Conservation (phyloP, 2,329 filamentous ascomycete species). For the Elsinoe australis region DNA sequence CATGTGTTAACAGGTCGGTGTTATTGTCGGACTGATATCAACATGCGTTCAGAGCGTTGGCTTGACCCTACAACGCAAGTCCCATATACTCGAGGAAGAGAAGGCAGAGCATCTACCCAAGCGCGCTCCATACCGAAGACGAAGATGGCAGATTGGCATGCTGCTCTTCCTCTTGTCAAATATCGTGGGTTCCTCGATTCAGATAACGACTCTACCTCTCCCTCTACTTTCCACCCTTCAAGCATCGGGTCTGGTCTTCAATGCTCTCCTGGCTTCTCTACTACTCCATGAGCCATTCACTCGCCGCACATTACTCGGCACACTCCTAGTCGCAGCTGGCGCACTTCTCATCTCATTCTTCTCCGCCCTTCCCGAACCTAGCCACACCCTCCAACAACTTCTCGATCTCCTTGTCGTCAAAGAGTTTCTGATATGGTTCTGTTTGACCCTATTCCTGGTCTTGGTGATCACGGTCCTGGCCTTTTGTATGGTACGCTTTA, state of each 20-base stretch:
- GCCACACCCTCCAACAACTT: slow-evolving; percentile 77
- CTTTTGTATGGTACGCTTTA: slow-evolving; percentile 36
- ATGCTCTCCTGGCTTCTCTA: slow-evolving; percentile 91
- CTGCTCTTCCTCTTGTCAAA: slow-evolving; percentile 94
- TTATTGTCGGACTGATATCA: slow-evolving; percentile 85
- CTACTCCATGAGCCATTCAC: slow-evolving; percentile 93
- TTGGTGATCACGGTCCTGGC: slow-evolving; percentile 39
- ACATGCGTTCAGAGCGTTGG: slow-evolving; percentile 93
- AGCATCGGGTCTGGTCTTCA: slow-evolving; percentile 94
- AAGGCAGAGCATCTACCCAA: slow-evolving; percentile 70
- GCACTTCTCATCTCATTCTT: slow-evolving; percentile 91
- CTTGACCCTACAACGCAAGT: slow-evolving; percentile 93
- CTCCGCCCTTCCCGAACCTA: slow-evolving; percentile 86
- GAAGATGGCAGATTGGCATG: slow-evolving; percentile 95
- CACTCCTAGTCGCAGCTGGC: slow-evolving; percentile 75
- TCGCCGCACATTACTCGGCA: slow-evolving; percentile 83
- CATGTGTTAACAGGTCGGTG: slow-evolving; percentile 70
- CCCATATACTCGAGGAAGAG: slow-evolving; percentile 94
- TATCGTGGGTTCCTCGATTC: slow-evolving; percentile 87
- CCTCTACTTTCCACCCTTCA: slow-evolving; percentile 93
- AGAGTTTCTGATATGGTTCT: slow-evolving; percentile 47
- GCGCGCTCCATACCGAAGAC: slow-evolving; percentile 78
- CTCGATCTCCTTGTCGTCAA: slow-evolving; percentile 64
- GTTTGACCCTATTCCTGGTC: slow-evolving; percentile 41
- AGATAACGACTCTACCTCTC: slow-evolving; percentile 90